Base-by-base conservation (phyloP, 2,329 filamentous ascomycete genomes). In the Stagonosporopsis rhizophila region DNA sequence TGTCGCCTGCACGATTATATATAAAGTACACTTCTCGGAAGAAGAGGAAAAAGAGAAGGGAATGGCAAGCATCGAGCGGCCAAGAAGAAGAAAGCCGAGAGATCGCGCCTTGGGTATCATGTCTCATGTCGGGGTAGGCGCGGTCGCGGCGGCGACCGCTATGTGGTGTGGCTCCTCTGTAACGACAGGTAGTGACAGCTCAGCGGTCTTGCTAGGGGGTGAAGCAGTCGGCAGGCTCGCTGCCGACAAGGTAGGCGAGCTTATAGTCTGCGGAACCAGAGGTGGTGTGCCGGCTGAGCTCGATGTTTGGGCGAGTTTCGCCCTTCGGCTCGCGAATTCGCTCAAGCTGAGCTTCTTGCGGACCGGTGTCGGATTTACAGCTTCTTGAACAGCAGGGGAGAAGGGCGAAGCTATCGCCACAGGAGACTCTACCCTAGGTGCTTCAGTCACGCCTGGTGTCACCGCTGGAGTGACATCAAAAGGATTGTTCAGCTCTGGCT, bases 331-430 rank as follows among this genome's bases (percentile, higher is more conserved):
- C 5, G 79, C 81, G 56, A 81, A 82, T 49, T 82, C 80, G 60
- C 79, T 81, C n/a, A 82, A 62, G 58, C 79, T 82, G 54, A 82
- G 72, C 71, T 82, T 82, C 72, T 82, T 82, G 56, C 77, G 75
- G 22, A 74, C 72, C 23, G 77, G 79, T 35, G 68, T 71, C 20
- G 78, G 75, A 19, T 71, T 73, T n/a, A 80, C 69, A 9, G 78
- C 74, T 41, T 73, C 74, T n/a, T 72, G 72, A 23, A 80, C 76
- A 9, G 76, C 74, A 35, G 74, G 71, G 9, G 75, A 76, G 54
- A 76, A 73, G 11, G 70, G 68, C 28, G 73, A 75, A 6, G 64
- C 61, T 40, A 61, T 65, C 22, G 56, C 59, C 23, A 64, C 42
- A 6, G 74, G 71, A 15, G 73, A 77, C 41, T 75, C 70, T 9